phyloP scores from a whole-genome alignment of 2,329 filamentous ascomycete species.

The Hymenoscyphus salicellus region DNA sequence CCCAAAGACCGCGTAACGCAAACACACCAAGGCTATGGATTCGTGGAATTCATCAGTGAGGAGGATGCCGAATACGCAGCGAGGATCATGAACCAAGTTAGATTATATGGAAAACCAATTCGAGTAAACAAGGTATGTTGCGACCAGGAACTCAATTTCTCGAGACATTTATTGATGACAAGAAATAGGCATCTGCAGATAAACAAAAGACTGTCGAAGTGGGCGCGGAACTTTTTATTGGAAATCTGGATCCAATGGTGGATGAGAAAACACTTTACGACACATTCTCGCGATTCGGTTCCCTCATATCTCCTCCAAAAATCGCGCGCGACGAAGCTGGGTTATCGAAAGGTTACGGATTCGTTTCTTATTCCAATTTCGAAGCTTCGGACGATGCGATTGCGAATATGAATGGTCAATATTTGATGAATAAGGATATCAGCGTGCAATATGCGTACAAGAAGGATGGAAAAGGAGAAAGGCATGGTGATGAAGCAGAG shows the following conservation, averaged over 20 bases:
- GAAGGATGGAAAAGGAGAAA: constrained; percentile 95
- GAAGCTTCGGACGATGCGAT: constrained; percentile 91
- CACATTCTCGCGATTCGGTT: constrained; percentile 89
- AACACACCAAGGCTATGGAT: constrained; percentile 95
- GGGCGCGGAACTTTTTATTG: constrained; percentile 93
- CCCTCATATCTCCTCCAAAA: constrained; percentile 80
- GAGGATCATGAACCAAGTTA: constrained; percentile 93
- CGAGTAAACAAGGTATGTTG: constrained; percentile 82
- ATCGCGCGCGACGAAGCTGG: constrained; percentile 86
- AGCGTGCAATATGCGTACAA: constrained; percentile 98
- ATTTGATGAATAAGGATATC: constrained; percentile 94
- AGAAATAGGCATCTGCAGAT: constrained; percentile 66
- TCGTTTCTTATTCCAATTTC: constrained; percentile 89
- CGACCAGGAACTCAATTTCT: not conserved
- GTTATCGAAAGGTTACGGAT: constrained; percentile 91
- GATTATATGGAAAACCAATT: constrained; percentile 89
- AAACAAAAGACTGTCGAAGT: constrained; percentile 93
- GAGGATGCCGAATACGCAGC: constrained; percentile 95
- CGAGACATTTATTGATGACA: constrained; percentile 2
- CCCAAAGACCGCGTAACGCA: constrained; percentile 98
- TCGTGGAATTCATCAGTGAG: constrained; percentile 96
- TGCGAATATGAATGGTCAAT: constrained; percentile 90
- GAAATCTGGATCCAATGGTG: constrained; percentile 90
- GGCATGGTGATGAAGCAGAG: constrained; percentile 92
- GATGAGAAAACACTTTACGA: constrained; percentile 96